Evolutionary conservation across 2,329 filamentous ascomycete genomes (phyloP).

Genomic region (Xylaria sp.): DNA sequence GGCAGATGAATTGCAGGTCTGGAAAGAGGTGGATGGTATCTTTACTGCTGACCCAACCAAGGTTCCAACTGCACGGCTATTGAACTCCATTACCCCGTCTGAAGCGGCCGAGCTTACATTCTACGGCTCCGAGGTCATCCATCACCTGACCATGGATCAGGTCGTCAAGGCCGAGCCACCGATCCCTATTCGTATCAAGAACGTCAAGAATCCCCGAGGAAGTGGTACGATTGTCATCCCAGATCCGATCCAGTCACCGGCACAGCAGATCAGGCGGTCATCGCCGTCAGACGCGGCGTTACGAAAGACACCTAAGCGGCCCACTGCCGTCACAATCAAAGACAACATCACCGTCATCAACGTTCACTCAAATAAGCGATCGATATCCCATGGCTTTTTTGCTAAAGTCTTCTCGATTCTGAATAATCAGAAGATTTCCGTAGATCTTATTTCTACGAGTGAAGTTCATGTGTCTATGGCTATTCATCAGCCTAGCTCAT

Average conservation of each 20-base stretch:
- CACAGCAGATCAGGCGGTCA: constrained; percentile 54
- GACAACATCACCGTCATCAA: constrained; percentile 96
- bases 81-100: constrained; percentile 82
- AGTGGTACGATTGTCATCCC: constrained; percentile 79
- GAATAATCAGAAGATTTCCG: constrained; percentile 78
- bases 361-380: constrained; percentile 95
- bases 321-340: constrained; percentile 93
- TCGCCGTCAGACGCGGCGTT: constrained; percentile 43
- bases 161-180: constrained; percentile 72
- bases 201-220: constrained; percentile 79
- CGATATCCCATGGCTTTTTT: constrained; percentile 92
- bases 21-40: constrained; percentile 98
- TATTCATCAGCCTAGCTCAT: constrained; percentile 71
- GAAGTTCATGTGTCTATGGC: constrained; percentile 98
- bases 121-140: constrained; percentile 93
- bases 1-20: constrained; percentile 88
- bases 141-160: constrained; percentile 98
- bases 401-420: constrained; percentile 89
- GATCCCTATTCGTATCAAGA: constrained; percentile 86
- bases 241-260: constrained; percentile 52
- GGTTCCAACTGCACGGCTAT: constrained; percentile 86
- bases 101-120: constrained; percentile 95
- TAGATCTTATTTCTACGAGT: constrained; percentile 92
- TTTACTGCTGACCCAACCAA: constrained; percentile 78
- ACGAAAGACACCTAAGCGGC: constrained; percentile 62